Conservation (phyloP, 306 rosid genomes). For the Pyrus communis region DNA sequence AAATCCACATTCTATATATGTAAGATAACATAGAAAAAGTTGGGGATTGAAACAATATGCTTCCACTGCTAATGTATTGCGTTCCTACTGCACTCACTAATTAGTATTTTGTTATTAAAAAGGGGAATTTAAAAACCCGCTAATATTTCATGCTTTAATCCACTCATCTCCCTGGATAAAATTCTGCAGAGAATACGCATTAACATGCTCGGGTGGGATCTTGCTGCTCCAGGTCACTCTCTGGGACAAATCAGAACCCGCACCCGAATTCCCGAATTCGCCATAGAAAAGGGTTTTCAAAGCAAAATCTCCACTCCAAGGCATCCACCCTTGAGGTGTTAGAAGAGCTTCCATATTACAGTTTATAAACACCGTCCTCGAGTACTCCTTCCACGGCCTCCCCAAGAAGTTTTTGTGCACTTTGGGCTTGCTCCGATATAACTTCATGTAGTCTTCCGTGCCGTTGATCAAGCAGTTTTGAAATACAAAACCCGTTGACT, state of each 20-base stretch:
- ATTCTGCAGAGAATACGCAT: constrained; percentile 46
- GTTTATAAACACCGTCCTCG: constrained; percentile 59
- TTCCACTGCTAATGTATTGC: not conserved
- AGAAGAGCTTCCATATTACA: constrained; percentile 46
- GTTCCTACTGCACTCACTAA: not conserved
- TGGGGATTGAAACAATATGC: no score
- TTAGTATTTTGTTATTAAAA: not conserved
- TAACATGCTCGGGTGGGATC: constrained; percentile 46
- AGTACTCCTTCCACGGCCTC: constrained; percentile 90
- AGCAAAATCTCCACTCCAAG: constrained; percentile 61
- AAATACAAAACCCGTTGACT: constrained; percentile 72
- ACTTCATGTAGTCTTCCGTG: constrained; percentile 55
- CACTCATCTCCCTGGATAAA: constrained; percentile 82
- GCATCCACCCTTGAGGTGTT: constrained; percentile 59
- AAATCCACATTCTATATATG: no score
- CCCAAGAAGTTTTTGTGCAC: constrained; percentile 82
- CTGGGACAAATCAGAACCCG: constrained; percentile 33
- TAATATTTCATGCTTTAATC: constrained; percentile 21
- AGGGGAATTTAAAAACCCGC: not conserved
- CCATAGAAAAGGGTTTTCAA: constrained; percentile 76
- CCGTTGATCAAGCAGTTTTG: constrained; percentile 65
- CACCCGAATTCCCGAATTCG: constrained; percentile 50
- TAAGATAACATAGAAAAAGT: no score
- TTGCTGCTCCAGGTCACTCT: constrained; percentile 66
- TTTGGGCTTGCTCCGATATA: constrained; percentile 52